phyloP scores from a whole-genome alignment of 2,329 filamentous ascomycete species.

The Claviceps arundinis region DNA sequence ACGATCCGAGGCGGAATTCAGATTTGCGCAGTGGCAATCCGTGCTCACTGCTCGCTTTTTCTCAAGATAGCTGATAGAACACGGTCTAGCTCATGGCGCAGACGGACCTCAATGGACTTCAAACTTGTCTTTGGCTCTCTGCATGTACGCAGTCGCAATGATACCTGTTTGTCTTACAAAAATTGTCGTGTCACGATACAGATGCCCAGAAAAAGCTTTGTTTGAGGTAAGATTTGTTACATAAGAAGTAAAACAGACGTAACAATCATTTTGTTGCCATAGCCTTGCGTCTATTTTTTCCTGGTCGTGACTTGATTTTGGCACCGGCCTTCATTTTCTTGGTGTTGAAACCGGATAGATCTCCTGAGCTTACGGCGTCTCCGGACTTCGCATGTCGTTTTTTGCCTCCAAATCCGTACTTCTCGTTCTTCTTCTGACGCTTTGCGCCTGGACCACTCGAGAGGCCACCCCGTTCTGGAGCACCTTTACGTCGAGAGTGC shows the following conservation, averaged over 20 bases:
- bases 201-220: background rate
- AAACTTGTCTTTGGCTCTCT: background rate
- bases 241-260: background rate
- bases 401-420: constrained; percentile 93
- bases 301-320: constrained; percentile 30
- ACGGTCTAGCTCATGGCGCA: too few relatives aligned
- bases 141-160: background rate
- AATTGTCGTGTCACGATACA: background rate
- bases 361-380: constrained; percentile 69
- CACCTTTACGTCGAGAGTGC: constrained; percentile 23
- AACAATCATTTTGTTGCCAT: constrained; percentile 14
- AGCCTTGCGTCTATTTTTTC: constrained; percentile 39
- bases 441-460: constrained; percentile 34
- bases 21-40: too few relatives aligned
- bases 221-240: background rate
- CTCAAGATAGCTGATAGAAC: too few relatives aligned
- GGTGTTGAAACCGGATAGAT: constrained; percentile 66
- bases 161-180: background rate
- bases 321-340: constrained; percentile 65
- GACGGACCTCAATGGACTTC: background rate
- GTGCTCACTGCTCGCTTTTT: too few relatives aligned
- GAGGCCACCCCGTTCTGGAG: constrained; percentile 20
- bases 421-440: constrained; percentile 85
- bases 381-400: constrained; percentile 86
- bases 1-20: too few relatives aligned